A percentile compares a stretch with the other conserved stretches of the same genome.
These are phyloP conservation scores for Debaryomyces sp. DNA, from an alignment of 1,139 yeast species.

Conservation along the genomic window DNA sequence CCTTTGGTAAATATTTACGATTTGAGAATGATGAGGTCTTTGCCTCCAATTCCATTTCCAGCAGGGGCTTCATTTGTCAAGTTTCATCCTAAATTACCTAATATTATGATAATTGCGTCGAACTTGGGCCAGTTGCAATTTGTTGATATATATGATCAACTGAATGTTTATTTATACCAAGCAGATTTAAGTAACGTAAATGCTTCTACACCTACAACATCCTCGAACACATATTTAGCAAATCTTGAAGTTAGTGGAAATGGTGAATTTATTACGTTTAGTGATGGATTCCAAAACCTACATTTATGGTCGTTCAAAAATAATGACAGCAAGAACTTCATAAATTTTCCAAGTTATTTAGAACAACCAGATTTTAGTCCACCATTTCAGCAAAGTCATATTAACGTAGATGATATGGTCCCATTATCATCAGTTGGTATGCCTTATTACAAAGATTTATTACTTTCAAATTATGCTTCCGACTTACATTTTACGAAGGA, in stretches of 20 bases:
- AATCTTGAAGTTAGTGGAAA: constrained; percentile 71
- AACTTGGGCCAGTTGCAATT: constrained; percentile 81
- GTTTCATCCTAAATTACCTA: constrained; percentile 85
- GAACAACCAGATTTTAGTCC: constrained; percentile 51
- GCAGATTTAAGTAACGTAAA: constrained; percentile 49
- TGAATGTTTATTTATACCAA: constrained; percentile 62
- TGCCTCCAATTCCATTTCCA: constrained; percentile 85
- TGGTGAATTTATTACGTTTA: constrained; percentile 76
- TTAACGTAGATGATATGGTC: constrained; percentile 40
- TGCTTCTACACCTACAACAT: constrained; percentile 9
- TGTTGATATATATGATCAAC: constrained; percentile 79
- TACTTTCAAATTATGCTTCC: constrained; percentile 80
- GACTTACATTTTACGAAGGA: constrained; percentile 58
- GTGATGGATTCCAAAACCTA: constrained; percentile 64
- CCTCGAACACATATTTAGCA: constrained; percentile 39
- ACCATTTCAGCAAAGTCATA: constrained; percentile 26
- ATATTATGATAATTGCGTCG: constrained; percentile 75
- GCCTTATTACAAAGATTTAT: constrained; percentile 81
- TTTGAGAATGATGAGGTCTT: constrained; percentile 68
- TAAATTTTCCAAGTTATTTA: constrained; percentile 49
- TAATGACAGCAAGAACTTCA: constrained; percentile 40
- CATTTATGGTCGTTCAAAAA: constrained; percentile 73
- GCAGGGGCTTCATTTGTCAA: constrained; percentile 87
- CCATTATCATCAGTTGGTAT: constrained; percentile 79
- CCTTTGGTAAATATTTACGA: constrained; percentile 87